Evolutionary conservation across 129 eudicot genomes (phyloP), one percentile per base, ranked within the genome.

Genomic region (Lactuca sativa): DNA sequence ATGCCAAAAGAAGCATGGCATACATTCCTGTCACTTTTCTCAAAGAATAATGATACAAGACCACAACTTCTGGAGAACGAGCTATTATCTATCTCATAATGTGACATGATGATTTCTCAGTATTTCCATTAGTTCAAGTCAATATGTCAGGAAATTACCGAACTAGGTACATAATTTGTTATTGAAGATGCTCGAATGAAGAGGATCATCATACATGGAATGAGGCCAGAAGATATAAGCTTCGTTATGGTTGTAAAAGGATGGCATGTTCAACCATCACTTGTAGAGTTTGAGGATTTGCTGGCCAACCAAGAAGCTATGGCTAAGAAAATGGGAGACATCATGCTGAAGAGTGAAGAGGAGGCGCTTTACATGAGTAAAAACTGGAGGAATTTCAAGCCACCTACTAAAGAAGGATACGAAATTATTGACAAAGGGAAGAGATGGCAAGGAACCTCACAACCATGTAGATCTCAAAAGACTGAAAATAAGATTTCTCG

Each of bases 1-100:
- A 80, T 80, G 1, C 77, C 68, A 0, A 74, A 74, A 49, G 59
- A 74, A 37, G 74, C 77, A 3, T 80, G 74, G 40, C 80, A 80
- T 14, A 64, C 53, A 2, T 70, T 80, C 4, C 62, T 58, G 25
- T 33, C 36, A 0, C 57, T 69, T 1, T 80, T 74, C 44, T 67
- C 69, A 6, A 69, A 69, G 59, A 74, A 43, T 44, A 80, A 74
- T 62, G 77, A 74, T n/a, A 55, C 62, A 5, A 53, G 34, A 13
- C 71, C 69, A 4, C 77, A 74, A 47, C 52, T 59, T 4, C 36
- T 81, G 7, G 77, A 70, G 61, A 81, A 41, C 14, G 74, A 70
- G 44, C 32, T 74, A 9, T 30, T 69, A 34, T 74, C 70, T 1
- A 16, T 74, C 3, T 25, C 61, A 13, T 64, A 69, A 73, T 9